Evolutionary conservation across 768 basidiomycete species (phyloP).

Genomic region (Leccinum boreale): DNA sequence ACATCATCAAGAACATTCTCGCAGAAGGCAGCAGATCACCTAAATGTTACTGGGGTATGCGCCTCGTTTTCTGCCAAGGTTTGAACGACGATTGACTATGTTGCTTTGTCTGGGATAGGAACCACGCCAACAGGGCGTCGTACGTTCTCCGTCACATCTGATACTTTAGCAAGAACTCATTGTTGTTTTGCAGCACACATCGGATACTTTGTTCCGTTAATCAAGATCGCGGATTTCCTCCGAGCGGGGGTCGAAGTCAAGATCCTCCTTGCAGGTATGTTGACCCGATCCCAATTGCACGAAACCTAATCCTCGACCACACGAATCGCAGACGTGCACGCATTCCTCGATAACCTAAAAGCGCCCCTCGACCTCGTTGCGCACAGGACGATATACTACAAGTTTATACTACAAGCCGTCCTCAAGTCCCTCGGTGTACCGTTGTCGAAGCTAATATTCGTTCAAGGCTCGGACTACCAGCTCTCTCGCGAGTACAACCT

Average conservation of each 20-base stretch:
- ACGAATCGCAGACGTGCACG: conserved; percentile 72
- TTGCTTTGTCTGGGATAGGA: conserved; percentile 44
- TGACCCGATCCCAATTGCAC: neutral
- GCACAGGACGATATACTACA: conserved; percentile 88
- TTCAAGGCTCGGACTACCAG: conserved; percentile 91
- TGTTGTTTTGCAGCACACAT: conserved; percentile 69
- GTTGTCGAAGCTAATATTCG: conserved; percentile 75
- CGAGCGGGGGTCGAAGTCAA: conserved; percentile 89
- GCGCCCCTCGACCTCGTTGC: conserved; percentile 90
- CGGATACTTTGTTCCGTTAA: conserved; percentile 93
- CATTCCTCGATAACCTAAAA: conserved; percentile 96
- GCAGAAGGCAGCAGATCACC: conserved; percentile 69
- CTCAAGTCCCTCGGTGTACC: conserved; percentile 91
- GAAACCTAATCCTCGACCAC: neutral
- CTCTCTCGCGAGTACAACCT: conserved; percentile 88
- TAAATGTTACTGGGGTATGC: conserved; percentile 89
- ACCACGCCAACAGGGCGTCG: conserved; percentile 93
- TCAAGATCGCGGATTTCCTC: conserved; percentile 95
- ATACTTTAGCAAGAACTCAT: neutral
- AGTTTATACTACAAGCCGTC: conserved; percentile 74
- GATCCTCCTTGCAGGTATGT: conserved; percentile 72
- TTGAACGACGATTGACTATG: neutral
- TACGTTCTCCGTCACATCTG: conserved; percentile 40
- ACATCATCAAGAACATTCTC: conserved; percentile 76
- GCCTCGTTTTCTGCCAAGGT: neutral